Conservation (phyloP, 179 eudicot genomes). For the Spergularia azorica region DNA sequence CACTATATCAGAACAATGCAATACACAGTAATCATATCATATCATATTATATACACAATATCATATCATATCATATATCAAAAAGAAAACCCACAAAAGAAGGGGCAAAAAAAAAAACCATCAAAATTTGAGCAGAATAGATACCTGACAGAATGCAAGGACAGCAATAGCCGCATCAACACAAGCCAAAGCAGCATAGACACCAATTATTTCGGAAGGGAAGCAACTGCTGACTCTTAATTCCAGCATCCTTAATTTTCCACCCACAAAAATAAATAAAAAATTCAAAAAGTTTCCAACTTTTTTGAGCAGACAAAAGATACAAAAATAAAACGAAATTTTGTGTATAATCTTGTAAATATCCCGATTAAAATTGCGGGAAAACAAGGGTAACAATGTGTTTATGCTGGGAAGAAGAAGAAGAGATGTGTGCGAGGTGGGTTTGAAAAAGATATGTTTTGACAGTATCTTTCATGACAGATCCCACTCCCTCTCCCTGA, state of each 20-base stretch:
- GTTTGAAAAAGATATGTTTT: slow-evolving; percentile 33
- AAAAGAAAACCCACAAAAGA: background rate
- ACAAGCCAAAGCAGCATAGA: slow-evolving; percentile 50
- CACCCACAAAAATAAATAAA: background rate
- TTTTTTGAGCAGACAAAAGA: background rate
- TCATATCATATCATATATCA: background rate
- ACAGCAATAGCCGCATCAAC: slow-evolving; percentile 62
- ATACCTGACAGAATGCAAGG: slow-evolving; percentile 76
- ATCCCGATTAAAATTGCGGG: no score
- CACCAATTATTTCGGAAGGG: slow-evolving; percentile 51
- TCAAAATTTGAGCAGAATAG: background rate
- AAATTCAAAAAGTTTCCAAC: background rate
- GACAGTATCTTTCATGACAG: slow-evolving; percentile 33
- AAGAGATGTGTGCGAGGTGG: slow-evolving; percentile 1
- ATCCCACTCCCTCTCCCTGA: slow-evolving; percentile 22
- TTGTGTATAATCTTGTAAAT: no score
- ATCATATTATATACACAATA: no score
- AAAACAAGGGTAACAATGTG: no score
- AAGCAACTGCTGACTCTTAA: slow-evolving; percentile 50
- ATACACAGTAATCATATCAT: background rate
- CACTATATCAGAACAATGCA: slow-evolving; percentile 6
- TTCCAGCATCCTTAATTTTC: slow-evolving; percentile 40
- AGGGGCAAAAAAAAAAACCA: background rate
- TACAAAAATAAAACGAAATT: background rate
- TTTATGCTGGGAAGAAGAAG: background rate